Conservation (phyloP, 2,329 filamentous ascomycete species). For the Nothomitra cinnamomea region DNA sequence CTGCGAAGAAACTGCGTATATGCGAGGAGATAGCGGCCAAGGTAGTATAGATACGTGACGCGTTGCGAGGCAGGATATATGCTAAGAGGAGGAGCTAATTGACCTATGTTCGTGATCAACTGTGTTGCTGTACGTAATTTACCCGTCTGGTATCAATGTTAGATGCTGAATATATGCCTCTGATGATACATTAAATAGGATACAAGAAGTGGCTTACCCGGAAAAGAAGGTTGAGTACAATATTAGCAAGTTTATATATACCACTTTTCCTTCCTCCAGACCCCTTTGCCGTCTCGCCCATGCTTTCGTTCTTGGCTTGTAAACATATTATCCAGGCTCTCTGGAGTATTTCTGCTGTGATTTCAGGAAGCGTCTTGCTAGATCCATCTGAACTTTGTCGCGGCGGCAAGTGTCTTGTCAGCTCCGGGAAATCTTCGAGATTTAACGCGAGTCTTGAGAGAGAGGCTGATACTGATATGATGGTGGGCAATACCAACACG, state of each 20-base stretch:
- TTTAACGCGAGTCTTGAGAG: conserved; percentile 71
- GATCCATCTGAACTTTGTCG: conserved; percentile 26
- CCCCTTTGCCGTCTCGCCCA: conserved; percentile 34
- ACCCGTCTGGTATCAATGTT: conserved; percentile 38
- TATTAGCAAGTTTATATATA: conserved; percentile 83
- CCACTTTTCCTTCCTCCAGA: conserved; percentile 75
- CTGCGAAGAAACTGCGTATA: conserved; percentile 71
- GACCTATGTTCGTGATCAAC: conserved; percentile 76
- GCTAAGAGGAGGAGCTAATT: conserved; percentile 62
- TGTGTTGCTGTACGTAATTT: conserved; percentile 73
- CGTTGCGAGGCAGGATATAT: conserved; percentile 74
- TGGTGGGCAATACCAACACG: conserved; percentile 64
- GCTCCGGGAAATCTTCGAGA: conserved; percentile 62
- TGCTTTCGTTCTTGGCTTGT: conserved; percentile 56
- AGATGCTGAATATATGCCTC: background rate
- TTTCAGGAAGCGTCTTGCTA: conserved; percentile 63
- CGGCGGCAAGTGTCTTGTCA: conserved; percentile 46
- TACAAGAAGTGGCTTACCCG: no score
- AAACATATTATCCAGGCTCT: conserved; percentile 83
- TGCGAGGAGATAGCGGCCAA: conserved; percentile 77
- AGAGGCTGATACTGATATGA: conserved; percentile 64
- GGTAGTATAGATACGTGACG: conserved; percentile 86
- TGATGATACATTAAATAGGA: background rate
- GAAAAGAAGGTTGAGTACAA: conserved; percentile 76
- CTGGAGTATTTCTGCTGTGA: conserved; percentile 75